Evolutionary conservation across 805 yeast species (phyloP).

Genomic region (Soucietia sequanensis): DNA sequence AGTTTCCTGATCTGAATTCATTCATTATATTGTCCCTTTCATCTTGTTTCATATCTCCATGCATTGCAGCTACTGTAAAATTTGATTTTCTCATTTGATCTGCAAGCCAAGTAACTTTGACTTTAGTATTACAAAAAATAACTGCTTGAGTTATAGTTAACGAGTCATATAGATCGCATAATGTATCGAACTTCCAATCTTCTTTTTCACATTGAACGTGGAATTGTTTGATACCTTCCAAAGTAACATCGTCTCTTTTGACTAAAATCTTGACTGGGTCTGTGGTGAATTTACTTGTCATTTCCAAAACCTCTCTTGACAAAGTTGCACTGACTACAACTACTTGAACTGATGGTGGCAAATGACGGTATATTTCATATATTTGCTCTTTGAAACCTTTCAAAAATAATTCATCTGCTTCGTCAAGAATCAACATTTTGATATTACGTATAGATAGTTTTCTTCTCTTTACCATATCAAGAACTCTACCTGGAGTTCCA

Average conservation of each 20-base stretch:
- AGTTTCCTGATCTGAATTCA: constrained; percentile 91
- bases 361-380: constrained; percentile 80
- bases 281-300: constrained; percentile 87
- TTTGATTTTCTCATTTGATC: constrained; percentile 73
- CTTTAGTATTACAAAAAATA: constrained; percentile 94
- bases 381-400: constrained; percentile 96
- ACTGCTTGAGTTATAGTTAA: constrained; percentile 96
- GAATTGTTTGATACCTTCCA: constrained; percentile 94
- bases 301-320: constrained; percentile 87
- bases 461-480: constrained; percentile 87
- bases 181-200: constrained; percentile 89
- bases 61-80: constrained; percentile 94
- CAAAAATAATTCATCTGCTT: constrained; percentile 92
- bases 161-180: constrained; percentile 93
- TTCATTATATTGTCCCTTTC: constrained; percentile 94
- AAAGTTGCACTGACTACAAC: constrained; percentile 94
- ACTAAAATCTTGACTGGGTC: constrained; percentile 94
- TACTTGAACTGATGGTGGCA: constrained; percentile 87
- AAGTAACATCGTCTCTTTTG: constrained; percentile 88
- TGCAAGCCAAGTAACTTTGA: constrained; percentile 89
- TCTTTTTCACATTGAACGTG: constrained; percentile 89
- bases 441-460: constrained; percentile 68
- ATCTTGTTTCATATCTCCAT: constrained; percentile 94
- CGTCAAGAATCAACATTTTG: constrained; percentile 89
- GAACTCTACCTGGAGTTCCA: constrained; percentile 97